These are phyloP conservation scores for Fonsecaea erecta DNA, from an alignment of 2,329 filamentous ascomycete species.

Conservation along the genomic window DNA sequence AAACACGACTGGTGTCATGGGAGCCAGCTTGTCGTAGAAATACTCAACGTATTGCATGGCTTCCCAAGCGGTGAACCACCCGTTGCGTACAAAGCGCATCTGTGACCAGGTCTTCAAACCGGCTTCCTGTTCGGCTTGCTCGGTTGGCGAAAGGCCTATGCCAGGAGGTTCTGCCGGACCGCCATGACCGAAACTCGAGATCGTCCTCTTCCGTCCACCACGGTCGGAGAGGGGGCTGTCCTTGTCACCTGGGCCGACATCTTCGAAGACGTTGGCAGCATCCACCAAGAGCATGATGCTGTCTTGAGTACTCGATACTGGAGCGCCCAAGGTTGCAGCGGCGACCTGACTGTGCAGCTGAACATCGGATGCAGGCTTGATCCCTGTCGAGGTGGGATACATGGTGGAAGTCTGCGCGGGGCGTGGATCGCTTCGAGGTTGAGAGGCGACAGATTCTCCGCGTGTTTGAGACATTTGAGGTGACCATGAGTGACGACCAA, in stretches of 20 bases:
- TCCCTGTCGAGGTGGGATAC: background rate
- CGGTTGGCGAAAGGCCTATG: constrained; percentile 23
- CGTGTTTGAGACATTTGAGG: constrained; percentile 6
- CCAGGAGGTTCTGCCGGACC: constrained; percentile 40
- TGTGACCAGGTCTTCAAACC: constrained; percentile 87
- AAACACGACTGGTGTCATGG: constrained; percentile 89
- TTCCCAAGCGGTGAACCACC: constrained; percentile 94
- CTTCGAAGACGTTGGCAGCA: constrained; percentile 30
- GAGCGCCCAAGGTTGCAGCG: constrained; percentile 28
- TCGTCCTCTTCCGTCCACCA: constrained; percentile 23
- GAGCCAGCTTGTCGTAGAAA: constrained; percentile 90
- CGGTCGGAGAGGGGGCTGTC: constrained; percentile 31
- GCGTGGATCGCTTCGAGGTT: constrained; percentile 21
- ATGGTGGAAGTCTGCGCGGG: constrained; percentile 7
- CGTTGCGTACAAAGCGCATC: constrained; percentile 92
- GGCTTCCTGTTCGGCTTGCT: constrained; percentile 55
- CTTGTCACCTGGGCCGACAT: constrained; percentile 21
- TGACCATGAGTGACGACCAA: constrained; percentile 25
- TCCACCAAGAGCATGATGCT: constrained; percentile 31
- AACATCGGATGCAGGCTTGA: constrained; percentile 20
- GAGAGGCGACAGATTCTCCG: constrained; percentile 25
- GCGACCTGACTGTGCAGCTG: constrained; percentile 31
- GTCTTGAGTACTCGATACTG: constrained; percentile 30
- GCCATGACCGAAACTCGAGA: constrained; percentile 25
- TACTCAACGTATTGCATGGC: constrained; percentile 94